Percentiles rank a stretch among this genome's conserved stretches.
These are phyloP conservation scores for Setaria viridis DNA, from an alignment of 202 grass and related monocot genomes.

Conservation along the genomic window DNA sequence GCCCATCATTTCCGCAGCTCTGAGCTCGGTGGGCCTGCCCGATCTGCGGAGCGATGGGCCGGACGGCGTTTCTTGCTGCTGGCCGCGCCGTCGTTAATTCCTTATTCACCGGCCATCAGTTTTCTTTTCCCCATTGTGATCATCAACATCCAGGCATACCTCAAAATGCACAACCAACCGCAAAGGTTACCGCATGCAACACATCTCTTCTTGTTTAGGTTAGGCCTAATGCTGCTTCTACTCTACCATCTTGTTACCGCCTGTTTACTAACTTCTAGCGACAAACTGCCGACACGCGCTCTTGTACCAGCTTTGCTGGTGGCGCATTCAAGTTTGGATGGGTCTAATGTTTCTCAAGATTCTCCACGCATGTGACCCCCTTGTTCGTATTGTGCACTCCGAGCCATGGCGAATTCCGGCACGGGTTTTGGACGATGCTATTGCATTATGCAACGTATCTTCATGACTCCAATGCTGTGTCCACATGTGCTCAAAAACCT, in stretches of 20 bases:
- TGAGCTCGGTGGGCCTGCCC: too few relatives aligned
- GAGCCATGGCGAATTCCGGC: background rate
- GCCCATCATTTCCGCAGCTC: too few relatives aligned
- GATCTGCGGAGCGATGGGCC: too few relatives aligned
- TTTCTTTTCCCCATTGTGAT: too few relatives aligned
- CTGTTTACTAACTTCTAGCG: background rate
- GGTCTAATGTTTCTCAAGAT: background rate
- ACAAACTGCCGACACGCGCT: conserved; percentile 21
- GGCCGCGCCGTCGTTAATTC: too few relatives aligned
- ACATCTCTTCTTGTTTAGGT: background rate
- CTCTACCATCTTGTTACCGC: background rate
- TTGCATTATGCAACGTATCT: background rate
- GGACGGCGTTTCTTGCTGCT: too few relatives aligned
- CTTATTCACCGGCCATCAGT: too few relatives aligned
- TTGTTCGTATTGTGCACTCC: background rate
- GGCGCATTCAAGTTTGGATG: background rate
- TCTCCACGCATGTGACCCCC: conserved; percentile 8
- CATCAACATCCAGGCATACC: too few relatives aligned
- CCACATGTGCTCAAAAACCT: too few relatives aligned
- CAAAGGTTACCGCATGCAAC: too few relatives aligned
- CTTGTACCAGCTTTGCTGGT: background rate
- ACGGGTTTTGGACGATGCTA: background rate
- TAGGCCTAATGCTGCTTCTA: background rate
- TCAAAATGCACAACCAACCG: too few relatives aligned
- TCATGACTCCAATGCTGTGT: background rate